Evolutionary conservation across 805 yeast species (phyloP), one percentile per base, ranked within the genome.

Genomic region (Schwanniomyces sp.): DNA sequence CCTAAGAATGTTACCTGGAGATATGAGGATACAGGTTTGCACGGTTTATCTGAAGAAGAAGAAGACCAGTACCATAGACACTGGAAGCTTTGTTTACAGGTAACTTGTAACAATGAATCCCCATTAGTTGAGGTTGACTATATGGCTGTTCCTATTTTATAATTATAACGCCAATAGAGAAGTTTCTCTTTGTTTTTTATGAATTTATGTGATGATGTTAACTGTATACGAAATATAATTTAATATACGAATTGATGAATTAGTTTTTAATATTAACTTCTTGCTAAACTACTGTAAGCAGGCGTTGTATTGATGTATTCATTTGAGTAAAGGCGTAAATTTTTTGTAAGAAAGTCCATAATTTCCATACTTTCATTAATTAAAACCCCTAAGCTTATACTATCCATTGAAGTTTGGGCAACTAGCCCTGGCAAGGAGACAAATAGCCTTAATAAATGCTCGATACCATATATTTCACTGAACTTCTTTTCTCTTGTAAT

Each of bases 351-450:
- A 64, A 69, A 88, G 45, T 63, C 62, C 50, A 86, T 62, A 14
- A 89, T 67, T 25, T 67, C 76, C 46, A 80, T 85, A 48, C 85
- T 56, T 49, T 84, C 81, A 8, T 67, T 71, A 49, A 81, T 74
- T 49, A 89, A 64, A 14, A 78, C 76, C 6, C 71, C 73, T 5
- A 86, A 69, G 45, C 91, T 82, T 48, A 83, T 85, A n/a, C 79
- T 74, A 57, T 91, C 97, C 91, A 91, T 87, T 7, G 83, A 70
- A 1, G 96, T 83, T 52, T 84, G 85, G 0, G 89, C 78, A 45
- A 91, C 77, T n/a, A 91, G 69, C 9, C 90, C 94, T 0, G 99
- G 98, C 39, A 94, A 67, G 1, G 88, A 74, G 12, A 88, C 85
- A 53, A 91, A 72, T 47, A 92, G 67, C 53, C 99, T 74, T 50